Evolutionary conservation across 805 yeast species (phyloP), one percentile per base, ranked within the genome.

Genomic region (Saccharomyces eubayanus): DNA sequence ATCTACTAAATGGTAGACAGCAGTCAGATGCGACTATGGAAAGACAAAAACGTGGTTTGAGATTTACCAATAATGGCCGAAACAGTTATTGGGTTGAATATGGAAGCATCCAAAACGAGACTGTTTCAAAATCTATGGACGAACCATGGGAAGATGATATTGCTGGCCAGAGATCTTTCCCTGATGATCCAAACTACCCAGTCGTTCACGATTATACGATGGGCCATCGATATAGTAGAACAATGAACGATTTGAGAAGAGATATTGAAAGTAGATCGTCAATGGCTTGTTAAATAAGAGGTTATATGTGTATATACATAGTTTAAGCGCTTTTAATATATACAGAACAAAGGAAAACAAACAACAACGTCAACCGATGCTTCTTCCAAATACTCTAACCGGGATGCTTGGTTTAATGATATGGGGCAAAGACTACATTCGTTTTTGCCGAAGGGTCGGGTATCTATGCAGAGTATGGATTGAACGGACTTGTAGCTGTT

Each of bases 31-130:
- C 86, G 3, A 74, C 84, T 57, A 77, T 78, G 76, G 84, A 84
- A 48, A 77, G 95, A 56, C 79, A 92, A 51, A 82, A 84, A 56
- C 86, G 89, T 55, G 99, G 99, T 0, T 68, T 91, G 53, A 71
- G 99, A 47, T 89, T 88, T 67, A 81, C 83, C 29, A 79, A 83
- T 50, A 86, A 87, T 46, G 97, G 97, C 0, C 78, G 80, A 48
- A 81, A 81, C 11, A 88, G 86, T 59, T 90, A 90, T 68, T 94
- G 98, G 98, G 72, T 91, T 2, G 57, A 59, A 46, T 62, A 63
- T 46, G 68, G 66, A 10, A 57, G 61, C n/a, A 57, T 53, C 12
- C 24, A 14, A 6, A 36, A 40, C n/a, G 10, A n/a, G 1, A 28
- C 20, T 40, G 46, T 48, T 20, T 28, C 49, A 9, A 50, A 47